Base-by-base conservation (phyloP, 441 rosid genomes). In the Euphorbia celastroides region DNA sequence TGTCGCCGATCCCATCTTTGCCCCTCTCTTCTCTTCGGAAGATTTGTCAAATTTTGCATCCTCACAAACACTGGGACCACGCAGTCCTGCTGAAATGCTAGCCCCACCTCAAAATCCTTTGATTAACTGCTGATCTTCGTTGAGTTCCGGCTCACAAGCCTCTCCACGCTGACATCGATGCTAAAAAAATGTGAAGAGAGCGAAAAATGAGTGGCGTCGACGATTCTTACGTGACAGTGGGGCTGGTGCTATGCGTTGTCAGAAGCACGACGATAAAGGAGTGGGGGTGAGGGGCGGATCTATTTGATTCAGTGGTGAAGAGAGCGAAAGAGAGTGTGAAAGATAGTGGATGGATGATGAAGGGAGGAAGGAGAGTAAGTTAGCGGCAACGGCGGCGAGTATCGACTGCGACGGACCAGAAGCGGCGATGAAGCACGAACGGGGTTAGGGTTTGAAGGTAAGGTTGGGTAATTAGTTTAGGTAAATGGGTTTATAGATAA, bases 181-280 rank as follows among this genome's bases (percentile, higher is more conserved):
- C 66, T 28, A 80, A 30, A 61, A 84, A 88, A 80, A 83, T 77
- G 16, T 79, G n/a, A n/a, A n/a, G n/a, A n/a, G n/a, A n/a, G n/a
- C n/a, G n/a, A n/a, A n/a, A n/a, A n/a, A n/a, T n/a, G n/a, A n/a
- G 80, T 57, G 97, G 98, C 67, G 23, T 90, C 32, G 98, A 97
- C 51, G 71, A 70, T 48, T 80, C 75, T n/a, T 46, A 46, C 0
- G 71, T 10, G 91, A 88, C 20, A 38, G 75, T 87, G 36, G 98
- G 94, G 26, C 72, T 90, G 75, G 96, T 93, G 50, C 94, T 96
- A 0, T 93, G 97, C 65, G 92, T 97, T 0, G 51, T 83, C 1
- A 97, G 98, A 23, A 96, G 97, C 72, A 93, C 94, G 30, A 69
- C 48, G 30, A 86, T 93, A 28, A 84, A 75, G 23, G 78, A 90